phyloP scores from a whole-genome alignment of 2,329 filamentous ascomycete species.

The Epichloe gansuensis region DNA sequence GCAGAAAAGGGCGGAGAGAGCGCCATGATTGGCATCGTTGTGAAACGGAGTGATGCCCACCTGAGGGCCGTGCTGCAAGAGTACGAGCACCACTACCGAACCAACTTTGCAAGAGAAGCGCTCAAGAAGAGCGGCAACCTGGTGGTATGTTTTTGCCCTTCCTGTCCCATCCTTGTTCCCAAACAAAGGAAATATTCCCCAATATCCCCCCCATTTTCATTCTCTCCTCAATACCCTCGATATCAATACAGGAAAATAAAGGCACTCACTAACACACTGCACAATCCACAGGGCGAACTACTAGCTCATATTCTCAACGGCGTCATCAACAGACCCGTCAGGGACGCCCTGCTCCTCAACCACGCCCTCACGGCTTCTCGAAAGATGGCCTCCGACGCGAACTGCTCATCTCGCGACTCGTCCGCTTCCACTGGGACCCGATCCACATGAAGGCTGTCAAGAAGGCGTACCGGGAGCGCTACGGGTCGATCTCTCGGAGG shows the following conservation, averaged over 20 bases:
- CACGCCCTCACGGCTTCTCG: slow-evolving; percentile 72
- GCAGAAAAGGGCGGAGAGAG: slow-evolving; percentile 74
- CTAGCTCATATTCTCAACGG: slow-evolving; percentile 93
- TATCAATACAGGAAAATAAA: background rate
- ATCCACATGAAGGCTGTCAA: slow-evolving; percentile 71
- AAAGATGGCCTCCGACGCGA: slow-evolving; percentile 65
- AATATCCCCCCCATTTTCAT: background rate
- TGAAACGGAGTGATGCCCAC: slow-evolving; percentile 70
- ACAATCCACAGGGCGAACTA: slow-evolving; percentile 62
- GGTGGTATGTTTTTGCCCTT: slow-evolving; percentile 53
- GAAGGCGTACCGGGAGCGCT: slow-evolving; percentile 66
- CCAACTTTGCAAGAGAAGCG: slow-evolving; percentile 81
- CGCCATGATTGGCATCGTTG: slow-evolving; percentile 74
- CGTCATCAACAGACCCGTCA: slow-evolving; percentile 87
- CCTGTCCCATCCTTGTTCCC: background rate
- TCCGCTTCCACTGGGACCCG: slow-evolving; percentile 87
- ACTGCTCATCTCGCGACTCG: slow-evolving; percentile 74
- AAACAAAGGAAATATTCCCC: background rate
- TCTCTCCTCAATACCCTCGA: background rate
- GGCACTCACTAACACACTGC: too few relatives aligned
- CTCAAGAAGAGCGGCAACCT: slow-evolving; percentile 83
- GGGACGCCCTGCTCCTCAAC: slow-evolving; percentile 80
- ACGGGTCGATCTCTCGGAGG: slow-evolving; percentile 64
- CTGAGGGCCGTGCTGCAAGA: slow-evolving; percentile 64
- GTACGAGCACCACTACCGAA: slow-evolving; percentile 61